A percentile compares a stretch with the other conserved stretches of the same genome.
These are phyloP conservation scores for Rosa lucieae DNA, from an alignment of 306 rosid genomes.

Conservation along the genomic window DNA sequence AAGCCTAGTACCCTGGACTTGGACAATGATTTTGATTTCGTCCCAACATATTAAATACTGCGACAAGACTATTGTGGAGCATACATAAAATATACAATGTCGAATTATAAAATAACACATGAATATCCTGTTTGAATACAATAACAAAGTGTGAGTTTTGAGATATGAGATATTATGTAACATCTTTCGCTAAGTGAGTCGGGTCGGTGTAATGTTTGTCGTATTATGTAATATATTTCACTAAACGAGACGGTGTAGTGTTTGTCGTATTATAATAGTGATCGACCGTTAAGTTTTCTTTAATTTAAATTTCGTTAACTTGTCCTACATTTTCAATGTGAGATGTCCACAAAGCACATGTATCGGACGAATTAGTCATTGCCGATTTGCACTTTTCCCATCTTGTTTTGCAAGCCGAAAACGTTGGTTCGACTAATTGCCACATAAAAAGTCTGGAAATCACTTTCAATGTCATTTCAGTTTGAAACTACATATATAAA, in stretches of 20 bases:
- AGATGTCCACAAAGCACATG: background rate
- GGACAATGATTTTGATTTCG: background rate
- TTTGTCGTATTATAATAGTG: background rate
- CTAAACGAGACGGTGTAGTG: background rate
- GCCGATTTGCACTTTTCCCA: background rate
- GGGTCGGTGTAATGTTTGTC: too few relatives aligned
- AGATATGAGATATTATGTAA: background rate
- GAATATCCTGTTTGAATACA: background rate
- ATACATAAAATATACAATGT: background rate
- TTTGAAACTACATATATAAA: slow-evolving; percentile 18
- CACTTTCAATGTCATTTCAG: slow-evolving; percentile 5
- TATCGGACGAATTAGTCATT: background rate
- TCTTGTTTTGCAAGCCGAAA: background rate
- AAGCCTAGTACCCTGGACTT: background rate
- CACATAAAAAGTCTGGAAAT: background rate
- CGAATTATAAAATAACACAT: background rate
- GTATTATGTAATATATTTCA: background rate
- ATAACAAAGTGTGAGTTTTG: background rate
- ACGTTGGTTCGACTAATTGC: background rate
- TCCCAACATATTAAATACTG: background rate
- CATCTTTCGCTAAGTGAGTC: too few relatives aligned
- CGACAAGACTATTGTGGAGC: background rate
- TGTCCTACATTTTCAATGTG: background rate
- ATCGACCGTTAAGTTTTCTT: background rate
- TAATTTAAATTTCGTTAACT: background rate